phyloP scores from a whole-genome alignment of 2,329 filamentous ascomycete species.

The Penicillium sp. region DNA sequence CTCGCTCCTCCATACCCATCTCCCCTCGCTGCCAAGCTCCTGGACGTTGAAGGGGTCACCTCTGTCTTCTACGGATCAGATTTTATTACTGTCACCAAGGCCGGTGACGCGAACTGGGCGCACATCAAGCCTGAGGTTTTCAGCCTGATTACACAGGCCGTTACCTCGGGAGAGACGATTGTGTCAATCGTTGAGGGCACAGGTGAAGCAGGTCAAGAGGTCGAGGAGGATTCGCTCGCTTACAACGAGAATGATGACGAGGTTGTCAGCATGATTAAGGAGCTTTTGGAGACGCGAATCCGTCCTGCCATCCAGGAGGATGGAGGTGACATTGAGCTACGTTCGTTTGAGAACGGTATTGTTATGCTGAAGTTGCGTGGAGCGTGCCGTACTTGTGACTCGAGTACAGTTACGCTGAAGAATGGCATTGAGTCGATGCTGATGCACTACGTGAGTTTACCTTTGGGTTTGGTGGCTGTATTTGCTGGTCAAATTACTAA shows the following conservation, averaged over 20 bases:
- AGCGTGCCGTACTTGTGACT: slow-evolving; percentile 93
- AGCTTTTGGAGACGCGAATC: slow-evolving; percentile 91
- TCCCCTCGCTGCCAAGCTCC: slow-evolving; percentile 82
- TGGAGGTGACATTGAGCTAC: slow-evolving; percentile 93
- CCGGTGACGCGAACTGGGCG: slow-evolving; percentile 83
- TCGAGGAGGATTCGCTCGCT: slow-evolving; percentile 67
- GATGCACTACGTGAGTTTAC: slow-evolving; percentile 80
- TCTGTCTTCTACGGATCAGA: slow-evolving; percentile 92
- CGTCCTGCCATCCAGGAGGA: slow-evolving; percentile 96
- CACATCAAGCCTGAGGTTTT: slow-evolving; percentile 96
- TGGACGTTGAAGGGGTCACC: slow-evolving; percentile 93
- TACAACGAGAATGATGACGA: slow-evolving; percentile 92
- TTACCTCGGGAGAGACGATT: slow-evolving; percentile 78
- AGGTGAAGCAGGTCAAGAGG: slow-evolving; percentile 50
- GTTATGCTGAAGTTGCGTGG: slow-evolving; percentile 87
- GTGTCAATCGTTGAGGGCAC: slow-evolving; percentile 70
- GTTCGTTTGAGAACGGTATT: slow-evolving; percentile 81
- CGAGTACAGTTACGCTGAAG: slow-evolving; percentile 92
- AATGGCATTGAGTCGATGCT: slow-evolving; percentile 98
- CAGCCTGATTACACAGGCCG: slow-evolving; percentile 86
- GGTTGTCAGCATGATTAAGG: slow-evolving; percentile 97
- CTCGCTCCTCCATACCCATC: slow-evolving; percentile 87
- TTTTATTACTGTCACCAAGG: slow-evolving; percentile 96
- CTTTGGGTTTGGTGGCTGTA: background rate
- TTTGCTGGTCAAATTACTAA: slow-evolving; percentile 13